phyloP scores from a whole-genome alignment of 208 protist species.

The Leishmania mexicana region DNA sequence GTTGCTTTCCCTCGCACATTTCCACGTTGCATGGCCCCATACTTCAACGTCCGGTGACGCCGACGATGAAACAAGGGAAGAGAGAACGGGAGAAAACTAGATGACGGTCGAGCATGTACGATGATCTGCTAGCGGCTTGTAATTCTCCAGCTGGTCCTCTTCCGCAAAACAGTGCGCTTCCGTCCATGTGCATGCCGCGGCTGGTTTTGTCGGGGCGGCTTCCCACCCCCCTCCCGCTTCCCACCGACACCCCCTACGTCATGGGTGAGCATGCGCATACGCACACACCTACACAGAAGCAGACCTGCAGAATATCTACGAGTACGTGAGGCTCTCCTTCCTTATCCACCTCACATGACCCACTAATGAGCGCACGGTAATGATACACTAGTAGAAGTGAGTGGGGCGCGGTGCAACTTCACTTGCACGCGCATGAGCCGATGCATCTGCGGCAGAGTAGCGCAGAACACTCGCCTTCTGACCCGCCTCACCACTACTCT shows the following conservation, averaged over 20 bases:
- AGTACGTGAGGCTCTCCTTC: not conserved
- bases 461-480: not conserved
- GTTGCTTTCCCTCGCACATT: not conserved
- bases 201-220: not conserved
- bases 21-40: not conserved
- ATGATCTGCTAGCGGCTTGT: not conserved
- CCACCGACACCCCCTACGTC: not conserved
- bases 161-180: not conserved
- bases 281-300: not conserved
- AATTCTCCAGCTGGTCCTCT: not conserved
- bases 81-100: not conserved
- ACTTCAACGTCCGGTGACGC: not conserved
- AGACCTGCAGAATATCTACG: not conserved
- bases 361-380: not conserved
- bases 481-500: not conserved
- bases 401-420: not conserved
- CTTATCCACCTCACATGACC: not conserved
- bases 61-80: not conserved
- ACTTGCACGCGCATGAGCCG: not conserved
- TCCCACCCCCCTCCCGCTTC: not conserved
- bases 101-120: not conserved
- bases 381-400: not conserved
- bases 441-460: not conserved
- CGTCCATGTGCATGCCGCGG: not conserved
- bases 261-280: not conserved